A percentile compares a stretch with the other conserved stretches of the same genome.
These are phyloP conservation scores for Solanum chiquidenum DNA, from an alignment of 257 asterid species.

Conservation along the genomic window DNA sequence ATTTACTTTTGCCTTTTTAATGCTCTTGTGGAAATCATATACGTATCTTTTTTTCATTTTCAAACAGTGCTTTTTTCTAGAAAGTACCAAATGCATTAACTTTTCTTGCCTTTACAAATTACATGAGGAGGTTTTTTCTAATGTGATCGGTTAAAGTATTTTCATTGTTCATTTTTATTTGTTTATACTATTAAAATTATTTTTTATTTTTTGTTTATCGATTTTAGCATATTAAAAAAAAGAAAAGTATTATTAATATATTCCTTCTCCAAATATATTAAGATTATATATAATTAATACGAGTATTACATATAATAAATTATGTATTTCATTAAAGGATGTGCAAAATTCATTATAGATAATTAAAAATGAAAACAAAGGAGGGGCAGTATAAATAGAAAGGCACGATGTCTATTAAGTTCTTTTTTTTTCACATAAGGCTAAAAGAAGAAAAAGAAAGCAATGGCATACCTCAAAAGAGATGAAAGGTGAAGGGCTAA, in stretches of 20 bases:
- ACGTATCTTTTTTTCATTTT: not conserved
- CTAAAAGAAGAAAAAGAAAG: not conserved
- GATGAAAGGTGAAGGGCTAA: constrained; percentile 35
- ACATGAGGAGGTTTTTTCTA: not conserved
- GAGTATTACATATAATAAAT: too few relatives aligned
- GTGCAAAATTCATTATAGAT: not conserved
- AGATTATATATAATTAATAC: too few relatives aligned
- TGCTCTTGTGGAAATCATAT: not conserved
- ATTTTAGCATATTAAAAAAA: too few relatives aligned
- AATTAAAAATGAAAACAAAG: not conserved
- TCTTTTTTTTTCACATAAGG: not conserved
- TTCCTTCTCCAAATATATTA: not conserved
- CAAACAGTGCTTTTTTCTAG: not conserved
- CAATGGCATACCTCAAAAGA: constrained; percentile 41
- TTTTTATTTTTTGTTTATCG: too few relatives aligned
- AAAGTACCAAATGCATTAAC: not conserved
- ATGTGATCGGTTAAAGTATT: not conserved
- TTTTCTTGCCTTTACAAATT: not conserved
- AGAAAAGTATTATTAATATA: too few relatives aligned
- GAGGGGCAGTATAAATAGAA: constrained; percentile 1
- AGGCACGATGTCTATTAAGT: not conserved
- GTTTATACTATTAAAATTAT: too few relatives aligned
- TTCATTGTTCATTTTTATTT: accelerated
- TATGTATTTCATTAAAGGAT: accelerated
- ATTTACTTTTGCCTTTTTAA: not conserved